Percentiles rank a stretch among this genome's conserved stretches.
Conservation (phyloP, 352 stramenopile genomes). For the Phytophthora hybrid region DNA sequence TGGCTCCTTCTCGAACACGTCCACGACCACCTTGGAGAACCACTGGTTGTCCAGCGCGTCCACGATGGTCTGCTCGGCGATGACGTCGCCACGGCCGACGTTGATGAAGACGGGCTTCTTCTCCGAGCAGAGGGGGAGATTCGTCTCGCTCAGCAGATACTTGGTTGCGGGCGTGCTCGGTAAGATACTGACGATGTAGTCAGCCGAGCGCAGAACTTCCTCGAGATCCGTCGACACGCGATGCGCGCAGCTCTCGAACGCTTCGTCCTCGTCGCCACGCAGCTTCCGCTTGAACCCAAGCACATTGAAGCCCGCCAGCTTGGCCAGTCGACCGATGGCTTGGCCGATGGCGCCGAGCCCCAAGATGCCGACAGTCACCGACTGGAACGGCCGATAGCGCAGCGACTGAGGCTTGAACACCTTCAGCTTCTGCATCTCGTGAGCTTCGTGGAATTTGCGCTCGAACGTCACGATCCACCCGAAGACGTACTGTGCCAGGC, state of each 20-base stretch:
- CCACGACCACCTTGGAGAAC: conserved; percentile 61
- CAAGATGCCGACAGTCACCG: conserved; percentile 62
- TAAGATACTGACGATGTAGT: conserved; percentile 89
- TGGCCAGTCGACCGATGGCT: conserved; percentile 61
- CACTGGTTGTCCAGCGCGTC: conserved; percentile 64
- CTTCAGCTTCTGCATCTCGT: conserved; percentile 45
- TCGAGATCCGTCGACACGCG: conserved; percentile 57
- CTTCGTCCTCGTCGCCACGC: conserved; percentile 24
- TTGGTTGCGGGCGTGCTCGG: conserved; percentile 80
- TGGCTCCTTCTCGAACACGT: conserved; percentile 60
- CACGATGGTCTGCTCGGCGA: conserved; percentile 64
- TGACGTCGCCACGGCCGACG: conserved; percentile 86
- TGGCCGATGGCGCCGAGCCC: conserved; percentile 69
- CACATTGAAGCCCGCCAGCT: conserved; percentile 66
- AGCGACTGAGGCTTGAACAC: conserved; percentile 49
- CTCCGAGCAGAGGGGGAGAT: conserved; percentile 50
- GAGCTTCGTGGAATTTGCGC: conserved; percentile 65
- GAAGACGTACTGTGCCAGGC: conserved; percentile 76
- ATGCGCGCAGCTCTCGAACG: conserved; percentile 36
- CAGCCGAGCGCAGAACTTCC: conserved; percentile 51
- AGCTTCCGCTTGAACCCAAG: conserved; percentile 72
- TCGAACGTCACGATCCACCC: conserved; percentile 75
- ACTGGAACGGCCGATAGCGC: conserved; percentile 58
- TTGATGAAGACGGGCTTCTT: conserved; percentile 90
- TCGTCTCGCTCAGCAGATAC: conserved; percentile 62